Conservation (phyloP, 495 filamentous ascomycete genomes). For the Parathielavia hyrcaniae region DNA sequence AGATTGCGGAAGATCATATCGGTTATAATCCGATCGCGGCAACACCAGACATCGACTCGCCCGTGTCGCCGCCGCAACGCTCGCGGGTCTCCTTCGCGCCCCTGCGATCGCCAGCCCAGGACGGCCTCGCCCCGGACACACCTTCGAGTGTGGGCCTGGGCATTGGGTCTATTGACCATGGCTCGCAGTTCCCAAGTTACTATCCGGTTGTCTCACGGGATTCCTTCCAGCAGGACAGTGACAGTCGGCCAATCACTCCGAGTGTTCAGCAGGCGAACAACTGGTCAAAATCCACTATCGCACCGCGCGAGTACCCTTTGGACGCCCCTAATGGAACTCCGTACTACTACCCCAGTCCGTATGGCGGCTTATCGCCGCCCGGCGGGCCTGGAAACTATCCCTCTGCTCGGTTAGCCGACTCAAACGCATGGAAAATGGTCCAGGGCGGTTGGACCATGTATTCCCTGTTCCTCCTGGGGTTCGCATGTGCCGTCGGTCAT, state of each 20-base stretch:
- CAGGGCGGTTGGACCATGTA: constrained; percentile 26
- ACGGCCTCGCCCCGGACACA: background rate
- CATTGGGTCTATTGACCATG: background rate
- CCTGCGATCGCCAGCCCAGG: background rate
- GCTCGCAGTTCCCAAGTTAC: background rate
- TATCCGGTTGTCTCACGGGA: constrained; percentile 2
- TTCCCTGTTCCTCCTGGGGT: constrained; percentile 18
- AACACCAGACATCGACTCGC: constrained; percentile 6
- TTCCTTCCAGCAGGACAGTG: constrained; percentile 8
- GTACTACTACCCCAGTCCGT: background rate
- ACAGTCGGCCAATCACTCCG: background rate
- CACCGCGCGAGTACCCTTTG: background rate
- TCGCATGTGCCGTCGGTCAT: constrained; percentile 23
- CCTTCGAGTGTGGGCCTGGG: constrained; percentile 12
- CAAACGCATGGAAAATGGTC: constrained; percentile 17
- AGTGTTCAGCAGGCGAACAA: background rate
- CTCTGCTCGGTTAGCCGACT: background rate
- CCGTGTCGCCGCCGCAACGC: constrained; percentile 1
- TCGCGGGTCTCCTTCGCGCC: constrained; percentile 4
- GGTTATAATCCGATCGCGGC: constrained; percentile 3
- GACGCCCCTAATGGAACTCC: background rate
- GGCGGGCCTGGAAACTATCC: background rate
- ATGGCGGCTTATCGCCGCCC: background rate
- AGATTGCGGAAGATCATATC: background rate
- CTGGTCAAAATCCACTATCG: background rate